These are phyloP conservation scores for Pyrenula massariospora DNA, from an alignment of 495 filamentous ascomycete species.

Conservation along the genomic window DNA sequence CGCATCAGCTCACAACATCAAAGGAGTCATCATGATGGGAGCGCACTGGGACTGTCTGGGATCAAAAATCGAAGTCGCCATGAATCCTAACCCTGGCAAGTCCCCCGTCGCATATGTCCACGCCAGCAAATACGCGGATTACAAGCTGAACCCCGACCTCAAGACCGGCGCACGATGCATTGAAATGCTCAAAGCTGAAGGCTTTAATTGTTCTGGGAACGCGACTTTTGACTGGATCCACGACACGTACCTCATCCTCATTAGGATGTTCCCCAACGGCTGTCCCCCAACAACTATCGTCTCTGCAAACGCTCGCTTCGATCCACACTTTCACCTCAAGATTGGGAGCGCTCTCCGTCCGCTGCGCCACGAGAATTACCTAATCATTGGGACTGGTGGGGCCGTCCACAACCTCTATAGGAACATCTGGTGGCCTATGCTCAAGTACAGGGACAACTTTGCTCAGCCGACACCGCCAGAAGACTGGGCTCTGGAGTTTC, in stretches of 20 bases:
- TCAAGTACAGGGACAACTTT: slow-evolving; percentile 47
- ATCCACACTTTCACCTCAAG: slow-evolving; percentile 48
- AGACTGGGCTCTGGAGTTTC: slow-evolving; percentile 43
- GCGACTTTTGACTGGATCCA: slow-evolving; percentile 50
- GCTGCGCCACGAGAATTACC: slow-evolving; percentile 33
- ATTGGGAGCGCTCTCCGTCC: slow-evolving; percentile 39
- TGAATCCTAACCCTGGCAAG: slow-evolving; percentile 41
- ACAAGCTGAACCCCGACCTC: slow-evolving; percentile 43
- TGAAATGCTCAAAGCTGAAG: slow-evolving; percentile 24
- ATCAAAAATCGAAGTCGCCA: slow-evolving; percentile 39
- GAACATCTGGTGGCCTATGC: slow-evolving; percentile 49
- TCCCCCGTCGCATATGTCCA: slow-evolving; percentile 47
- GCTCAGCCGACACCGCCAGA: slow-evolving; percentile 43
- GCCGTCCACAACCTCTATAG: slow-evolving; percentile 54
- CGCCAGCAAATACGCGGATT: slow-evolving; percentile 44
- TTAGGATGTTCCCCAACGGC: slow-evolving; percentile 46
- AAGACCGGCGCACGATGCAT: slow-evolving; percentile 31
- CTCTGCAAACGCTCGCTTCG: slow-evolving; percentile 44
- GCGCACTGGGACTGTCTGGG: slow-evolving; percentile 45
- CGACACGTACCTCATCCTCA: slow-evolving; percentile 51
- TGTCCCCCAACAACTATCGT: slow-evolving; percentile 49
- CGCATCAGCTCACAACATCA: slow-evolving; percentile 40
- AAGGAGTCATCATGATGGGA: slow-evolving; percentile 53
- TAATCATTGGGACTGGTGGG: slow-evolving; percentile 50
- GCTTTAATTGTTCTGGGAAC: slow-evolving; percentile 38